Percentiles rank a stretch among this genome's conserved stretches.
These are phyloP conservation scores for Discostella stelligeroides DNA, from an alignment of 108 stramenopile genomes.

Conservation along the genomic window DNA sequence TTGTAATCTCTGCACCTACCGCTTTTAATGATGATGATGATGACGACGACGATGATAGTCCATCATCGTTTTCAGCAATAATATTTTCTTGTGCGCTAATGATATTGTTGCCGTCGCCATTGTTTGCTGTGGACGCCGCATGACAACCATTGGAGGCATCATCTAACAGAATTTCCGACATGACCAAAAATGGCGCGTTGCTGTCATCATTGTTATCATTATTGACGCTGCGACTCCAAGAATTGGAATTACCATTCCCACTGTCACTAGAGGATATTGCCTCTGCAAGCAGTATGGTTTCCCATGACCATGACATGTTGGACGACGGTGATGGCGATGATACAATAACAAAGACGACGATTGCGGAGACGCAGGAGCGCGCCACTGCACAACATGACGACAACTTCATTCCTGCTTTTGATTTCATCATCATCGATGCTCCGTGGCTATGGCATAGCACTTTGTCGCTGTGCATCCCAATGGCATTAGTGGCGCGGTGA, in stretches of 20 bases:
- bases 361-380: no score
- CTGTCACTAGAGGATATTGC: not conserved
- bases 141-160: not conserved
- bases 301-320: not conserved
- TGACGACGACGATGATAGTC: not conserved
- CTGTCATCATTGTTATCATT: not conserved
- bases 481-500: no score
- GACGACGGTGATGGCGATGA: no score
- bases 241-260: conserved; percentile 5
- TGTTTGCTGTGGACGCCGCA: not conserved
- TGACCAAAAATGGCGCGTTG: conserved; percentile 34
- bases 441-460: not conserved
- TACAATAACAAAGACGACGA: no score
- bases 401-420: not conserved
- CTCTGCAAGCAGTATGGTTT: not conserved
- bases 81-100: no score
- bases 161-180: conserved; percentile 41
- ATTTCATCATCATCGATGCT: not conserved
- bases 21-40: no score
- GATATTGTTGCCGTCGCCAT: no score
- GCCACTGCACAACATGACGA: no score
- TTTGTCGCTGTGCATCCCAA: not conserved
- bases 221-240: conserved; percentile 12
- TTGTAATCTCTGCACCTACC: no score
- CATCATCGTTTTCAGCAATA: not conserved